Conservation (phyloP, 306 rosid genomes). For the Cercis canadensis region DNA sequence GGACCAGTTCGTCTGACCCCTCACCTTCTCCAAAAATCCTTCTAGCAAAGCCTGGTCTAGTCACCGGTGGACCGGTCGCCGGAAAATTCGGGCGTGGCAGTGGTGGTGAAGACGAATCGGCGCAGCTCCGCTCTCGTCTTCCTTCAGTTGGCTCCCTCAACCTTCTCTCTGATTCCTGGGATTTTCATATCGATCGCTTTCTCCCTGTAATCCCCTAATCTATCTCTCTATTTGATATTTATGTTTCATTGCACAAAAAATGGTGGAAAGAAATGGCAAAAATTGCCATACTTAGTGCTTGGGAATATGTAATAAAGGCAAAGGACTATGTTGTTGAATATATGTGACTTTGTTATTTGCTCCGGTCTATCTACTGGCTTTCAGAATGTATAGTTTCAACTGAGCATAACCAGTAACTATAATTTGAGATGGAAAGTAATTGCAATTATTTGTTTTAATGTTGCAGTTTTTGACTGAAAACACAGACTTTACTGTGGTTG, state of each 20-base stretch:
- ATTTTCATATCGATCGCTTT: conserved; percentile 88
- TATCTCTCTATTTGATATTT: background rate
- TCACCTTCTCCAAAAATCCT: conserved; percentile 79
- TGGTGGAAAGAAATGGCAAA: background rate
- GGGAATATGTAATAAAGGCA: background rate
- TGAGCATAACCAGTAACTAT: background rate
- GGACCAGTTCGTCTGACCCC: conserved; percentile 44
- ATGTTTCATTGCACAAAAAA: background rate
- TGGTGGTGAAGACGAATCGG: conserved; percentile 64
- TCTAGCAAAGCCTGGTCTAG: conserved; percentile 78
- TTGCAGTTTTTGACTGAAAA: conserved; percentile 86
- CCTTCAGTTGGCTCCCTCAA: conserved; percentile 88
- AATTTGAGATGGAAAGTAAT: background rate
- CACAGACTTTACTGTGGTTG: conserved; percentile 82
- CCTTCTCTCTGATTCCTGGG: conserved; percentile 93
- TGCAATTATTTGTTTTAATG: conserved; percentile 16
- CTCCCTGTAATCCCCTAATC: conserved; percentile 62
- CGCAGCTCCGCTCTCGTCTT: conserved; percentile 72
- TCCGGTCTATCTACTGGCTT: no score
- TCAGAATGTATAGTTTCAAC: background rate
- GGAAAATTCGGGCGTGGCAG: conserved; percentile 66
- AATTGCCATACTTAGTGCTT: background rate
- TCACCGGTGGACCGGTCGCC: conserved; percentile 58
- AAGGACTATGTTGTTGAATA: background rate
- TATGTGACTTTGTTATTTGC: background rate